phyloP scores from a whole-genome alignment of 208 protist species.

The Leishmania turanica region DNA sequence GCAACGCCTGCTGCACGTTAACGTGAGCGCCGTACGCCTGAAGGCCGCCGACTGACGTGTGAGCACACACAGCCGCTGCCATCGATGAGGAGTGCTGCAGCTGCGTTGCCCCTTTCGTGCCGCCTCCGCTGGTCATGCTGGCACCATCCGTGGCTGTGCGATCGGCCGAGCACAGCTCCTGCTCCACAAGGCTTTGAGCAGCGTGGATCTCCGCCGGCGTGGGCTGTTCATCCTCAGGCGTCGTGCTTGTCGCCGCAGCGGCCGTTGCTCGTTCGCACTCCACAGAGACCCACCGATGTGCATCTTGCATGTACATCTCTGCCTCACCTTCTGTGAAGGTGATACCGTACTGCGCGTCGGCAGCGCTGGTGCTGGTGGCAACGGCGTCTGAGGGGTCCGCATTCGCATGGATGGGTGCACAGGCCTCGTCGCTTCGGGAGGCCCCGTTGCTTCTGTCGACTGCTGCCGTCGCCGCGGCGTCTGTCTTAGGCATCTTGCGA shows the following conservation, averaged over 20 bases:
- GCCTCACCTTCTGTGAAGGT: constrained; percentile 10
- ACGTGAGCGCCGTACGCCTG: constrained; percentile 21
- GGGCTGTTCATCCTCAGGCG: background rate
- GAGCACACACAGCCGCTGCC: constrained; percentile 2
- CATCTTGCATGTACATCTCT: constrained; percentile 11
- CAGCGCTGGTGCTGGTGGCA: background rate
- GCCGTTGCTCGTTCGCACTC: constrained; percentile 23
- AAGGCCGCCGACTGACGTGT: constrained; percentile 7
- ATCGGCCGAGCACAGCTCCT: constrained; percentile 7
- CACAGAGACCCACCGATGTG: constrained; percentile 27
- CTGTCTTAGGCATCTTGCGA: constrained; percentile 16
- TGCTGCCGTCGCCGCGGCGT: background rate
- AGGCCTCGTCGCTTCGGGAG: background rate
- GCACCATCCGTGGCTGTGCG: background rate
- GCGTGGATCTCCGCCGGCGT: background rate
- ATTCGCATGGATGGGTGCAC: background rate
- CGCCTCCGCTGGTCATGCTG: background rate
- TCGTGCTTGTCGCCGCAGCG: background rate
- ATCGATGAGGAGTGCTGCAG: constrained; percentile 1
- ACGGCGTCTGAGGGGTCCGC: background rate
- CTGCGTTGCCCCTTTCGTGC: background rate
- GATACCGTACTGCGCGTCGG: background rate
- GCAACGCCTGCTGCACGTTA: constrained; percentile 29
- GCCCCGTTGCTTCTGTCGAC: background rate
- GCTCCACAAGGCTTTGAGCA: constrained; percentile 9